Base-by-base conservation (phyloP, 2,329 filamentous ascomycete species). In the Ceratocystis harringtonii region DNA sequence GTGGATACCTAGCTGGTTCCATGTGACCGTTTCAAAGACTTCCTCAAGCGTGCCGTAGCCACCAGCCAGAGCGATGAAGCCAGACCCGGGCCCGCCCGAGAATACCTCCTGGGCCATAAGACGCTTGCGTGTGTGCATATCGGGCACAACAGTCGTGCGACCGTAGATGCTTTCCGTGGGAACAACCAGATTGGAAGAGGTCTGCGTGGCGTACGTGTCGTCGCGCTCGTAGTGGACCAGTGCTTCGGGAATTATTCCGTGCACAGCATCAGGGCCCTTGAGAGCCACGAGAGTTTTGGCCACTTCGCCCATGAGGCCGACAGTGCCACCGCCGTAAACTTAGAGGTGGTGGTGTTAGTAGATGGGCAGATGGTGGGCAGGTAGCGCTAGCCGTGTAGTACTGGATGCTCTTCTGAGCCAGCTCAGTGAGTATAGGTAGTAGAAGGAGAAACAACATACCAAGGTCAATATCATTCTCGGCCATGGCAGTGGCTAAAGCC, bases 1-100 rank as follows among this genome's bases (percentile, higher is more conserved):
- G 76, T 97, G 94, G 69, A 99, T 97, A 0, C 94, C 92, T 62
- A 99, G 77, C 78, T 97, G 94, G 75, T 96, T 97, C 92, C 94
- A 99, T 10, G 90, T 95, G 30, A 85, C 86, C 1, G 90, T 84
- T 78, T 95, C 90, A 75, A 96, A 91, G 73, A 99, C 81, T 80
- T 99, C 94, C 78, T 99, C 94, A 73, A 97, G 82, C 1, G 94
- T 99, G 22, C 94, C 94, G 75, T 92, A 99, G 0, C 94, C 94
- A 55, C 92, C 92, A 65, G 83, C 84, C 67, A 99, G 78, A 32
- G 91, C 91, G 50, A 99, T 84, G 76, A 99, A 99, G 12, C 92
- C 92, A 66, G 85, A 87, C 0, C 92, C 92, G 0, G 86, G 84
- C 0, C 88, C 92, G 30, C 90, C 90, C 22, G 84, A 81, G 28